Conservation (phyloP, 208 protist genomes). For the Acanthamoeba lenticulata region DNA sequence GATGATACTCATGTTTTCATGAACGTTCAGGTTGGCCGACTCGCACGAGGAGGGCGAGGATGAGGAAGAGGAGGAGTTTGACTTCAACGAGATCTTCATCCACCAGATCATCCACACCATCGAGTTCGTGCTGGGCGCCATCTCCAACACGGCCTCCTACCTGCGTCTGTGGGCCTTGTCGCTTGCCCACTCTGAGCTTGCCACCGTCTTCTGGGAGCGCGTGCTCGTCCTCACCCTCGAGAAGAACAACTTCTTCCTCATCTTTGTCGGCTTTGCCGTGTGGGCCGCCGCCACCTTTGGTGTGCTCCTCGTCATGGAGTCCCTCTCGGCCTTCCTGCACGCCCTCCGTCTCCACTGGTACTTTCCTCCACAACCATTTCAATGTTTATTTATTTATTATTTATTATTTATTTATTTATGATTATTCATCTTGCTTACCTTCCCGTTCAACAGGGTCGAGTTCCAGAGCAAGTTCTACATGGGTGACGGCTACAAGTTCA, state of each 20-base stretch:
- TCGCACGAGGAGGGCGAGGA: neutral
- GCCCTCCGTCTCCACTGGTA: constrained; percentile 97
- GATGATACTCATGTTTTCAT: too few species aligned
- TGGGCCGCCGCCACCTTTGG: constrained; percentile 96
- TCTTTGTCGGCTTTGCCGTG: constrained; percentile 92
- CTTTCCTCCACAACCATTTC: neutral
- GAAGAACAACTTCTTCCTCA: constrained; percentile 9
- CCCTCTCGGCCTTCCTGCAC: constrained; percentile 99
- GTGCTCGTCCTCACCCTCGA: constrained; percentile 69
- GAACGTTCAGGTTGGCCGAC: neutral
- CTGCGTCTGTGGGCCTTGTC: constrained; percentile 99
- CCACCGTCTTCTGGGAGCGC: constrained; percentile 82
- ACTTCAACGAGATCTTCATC: constrained; percentile 96
- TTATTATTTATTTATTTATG: neutral
- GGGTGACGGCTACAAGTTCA: constrained; percentile 88
- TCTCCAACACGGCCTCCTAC: constrained; percentile 99
- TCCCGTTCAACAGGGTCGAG: constrained; percentile 85
- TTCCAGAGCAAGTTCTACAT: constrained; percentile 98
- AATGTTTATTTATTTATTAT: neutral
- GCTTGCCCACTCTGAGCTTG: constrained; percentile 96
- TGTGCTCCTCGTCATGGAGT: constrained; percentile 98
- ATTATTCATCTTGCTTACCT: neutral
- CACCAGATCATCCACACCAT: constrained; percentile 99
- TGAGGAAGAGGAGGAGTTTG: constrained; percentile 86
- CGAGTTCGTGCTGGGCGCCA: constrained; percentile 98